phyloP scores from a whole-genome alignment of 371 early-diverging fungal genomes.

The Phascolomyces articulosus region DNA sequence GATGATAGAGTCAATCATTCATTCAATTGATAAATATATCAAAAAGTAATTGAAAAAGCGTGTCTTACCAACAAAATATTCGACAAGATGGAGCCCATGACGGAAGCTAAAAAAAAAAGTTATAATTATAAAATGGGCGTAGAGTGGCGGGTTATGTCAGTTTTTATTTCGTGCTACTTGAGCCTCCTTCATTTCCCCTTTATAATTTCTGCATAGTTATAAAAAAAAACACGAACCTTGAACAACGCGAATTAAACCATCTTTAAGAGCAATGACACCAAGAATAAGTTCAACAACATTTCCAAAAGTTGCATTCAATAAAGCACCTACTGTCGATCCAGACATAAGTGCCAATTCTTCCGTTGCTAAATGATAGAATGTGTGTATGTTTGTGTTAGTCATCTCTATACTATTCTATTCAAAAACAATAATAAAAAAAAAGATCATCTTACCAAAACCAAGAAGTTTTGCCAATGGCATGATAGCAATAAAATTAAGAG shows the following conservation, averaged over 20 bases:
- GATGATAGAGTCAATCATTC: too few species aligned
- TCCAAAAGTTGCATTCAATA: conserved; percentile 58
- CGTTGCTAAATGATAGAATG: conserved; percentile 32
- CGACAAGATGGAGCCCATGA: conserved; percentile 49
- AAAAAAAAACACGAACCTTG: conserved; percentile 49
- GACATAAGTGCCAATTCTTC: conserved; percentile 50
- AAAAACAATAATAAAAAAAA: background rate
- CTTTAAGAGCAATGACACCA: conserved; percentile 81
- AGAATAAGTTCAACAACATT: conserved; percentile 87
- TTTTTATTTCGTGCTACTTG: background rate
- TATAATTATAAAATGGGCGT: background rate
- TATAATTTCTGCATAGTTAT: background rate
- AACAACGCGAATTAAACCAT: conserved; percentile 81
- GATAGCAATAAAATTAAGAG: conserved; percentile 92
- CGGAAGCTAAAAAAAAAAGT: conserved; percentile 30
- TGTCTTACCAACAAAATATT: conserved; percentile 42
- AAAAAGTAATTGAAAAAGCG: conserved; percentile 12
- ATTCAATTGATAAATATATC: too few species aligned
- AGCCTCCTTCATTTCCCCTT: too few species aligned
- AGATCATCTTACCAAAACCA: conserved; percentile 40
- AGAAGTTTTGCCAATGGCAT: conserved; percentile 83
- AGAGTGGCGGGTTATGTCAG: background rate
- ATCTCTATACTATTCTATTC: background rate
- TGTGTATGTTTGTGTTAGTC: background rate
- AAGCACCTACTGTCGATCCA: conserved; percentile 33